These are phyloP conservation scores for Zygoascus biomembranicola DNA, from an alignment of 805 yeast genomes.

Conservation along the genomic window DNA sequence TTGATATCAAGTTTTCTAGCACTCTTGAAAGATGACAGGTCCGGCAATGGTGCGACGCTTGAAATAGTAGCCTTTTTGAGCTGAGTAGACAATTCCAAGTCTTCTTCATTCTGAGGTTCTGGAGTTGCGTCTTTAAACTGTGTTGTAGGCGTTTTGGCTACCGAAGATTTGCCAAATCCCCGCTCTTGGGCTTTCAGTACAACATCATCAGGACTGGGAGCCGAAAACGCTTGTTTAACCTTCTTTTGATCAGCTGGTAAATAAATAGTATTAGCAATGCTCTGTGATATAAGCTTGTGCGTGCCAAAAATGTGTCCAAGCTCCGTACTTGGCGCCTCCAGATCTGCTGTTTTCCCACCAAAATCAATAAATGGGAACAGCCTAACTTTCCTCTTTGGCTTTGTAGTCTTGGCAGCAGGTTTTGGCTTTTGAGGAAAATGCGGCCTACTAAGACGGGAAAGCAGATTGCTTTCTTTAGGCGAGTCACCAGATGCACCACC, in stretches of 20 bases:
- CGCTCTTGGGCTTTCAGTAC: conserved; percentile 47
- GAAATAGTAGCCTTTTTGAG: not conserved
- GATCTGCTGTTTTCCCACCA: not conserved
- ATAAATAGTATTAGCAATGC: conserved; percentile 33
- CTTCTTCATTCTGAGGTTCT: not conserved
- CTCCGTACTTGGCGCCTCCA: not conserved
- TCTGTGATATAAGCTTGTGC: not conserved
- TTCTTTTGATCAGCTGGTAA: conserved; percentile 31
- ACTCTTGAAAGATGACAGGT: not conserved
- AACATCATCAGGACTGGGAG: conserved; percentile 80
- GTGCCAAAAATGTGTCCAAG: not conserved
- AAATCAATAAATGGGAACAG: conserved; percentile 12
- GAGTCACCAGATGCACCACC: not conserved
- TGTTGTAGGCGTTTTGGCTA: not conserved
- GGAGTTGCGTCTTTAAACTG: not conserved
- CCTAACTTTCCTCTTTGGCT: conserved; percentile 4
- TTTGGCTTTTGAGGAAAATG: not conserved
- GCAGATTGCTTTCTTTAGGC: not conserved
- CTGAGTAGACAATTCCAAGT: not conserved
- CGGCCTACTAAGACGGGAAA: not conserved
- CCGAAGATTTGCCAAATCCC: conserved; percentile 9
- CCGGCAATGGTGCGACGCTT: not conserved
- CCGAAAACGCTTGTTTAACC: conserved; percentile 46
- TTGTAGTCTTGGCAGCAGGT: not conserved
- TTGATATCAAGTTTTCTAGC: conserved; percentile 1